Evolutionary conservation across 805 yeast species (phyloP), one percentile per base, ranked within the genome.

Genomic region (Brettanomyces naardenensis): DNA sequence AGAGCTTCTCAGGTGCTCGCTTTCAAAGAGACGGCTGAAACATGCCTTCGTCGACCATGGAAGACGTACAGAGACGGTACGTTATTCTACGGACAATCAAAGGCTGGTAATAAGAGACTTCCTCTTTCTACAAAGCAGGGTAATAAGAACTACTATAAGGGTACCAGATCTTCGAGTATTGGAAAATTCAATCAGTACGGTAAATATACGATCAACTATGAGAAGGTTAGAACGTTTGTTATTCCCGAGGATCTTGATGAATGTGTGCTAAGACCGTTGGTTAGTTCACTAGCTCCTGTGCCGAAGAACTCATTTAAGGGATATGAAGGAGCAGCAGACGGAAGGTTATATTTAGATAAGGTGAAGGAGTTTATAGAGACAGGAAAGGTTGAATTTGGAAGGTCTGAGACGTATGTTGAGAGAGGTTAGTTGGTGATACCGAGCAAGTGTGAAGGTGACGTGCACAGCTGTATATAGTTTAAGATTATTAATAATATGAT

Each of bases 161-260:
- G 99, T 68, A 92, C 97, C 18, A 75, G 97, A 41, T 85, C 98
- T 4, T 74, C 95, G 3, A 97, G 97, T 59, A 76, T 87, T 44
- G 99, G 99, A 57, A 69, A 68, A 37, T 76, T 80, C 54, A 82
- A 92, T 38, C 66, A 69, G 26, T 71, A 68, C 43, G 97, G 95
- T 38, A 72, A 74, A 18, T 92, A 87, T 60, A 66, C 74, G 5
- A 73, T 92, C 44, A 73, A 85, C 63, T 90, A 95, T 86, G 61
- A 63, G 32, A 87, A 80, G 54, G 97, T 90, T 22, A 73, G 96
- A 52, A 87, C 97, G 0, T 92, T 80, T 61, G 95, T 85, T 3
- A 87, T 78, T 7, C 98, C 98, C 4, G 59, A 65, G 1, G 37
- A 41, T n/a, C 37, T 54, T 22, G 46, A 46, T 42, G 60, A 48